phyloP scores from a whole-genome alignment of 1,139 yeast species.

The Saccharomyces hybrid region DNA sequence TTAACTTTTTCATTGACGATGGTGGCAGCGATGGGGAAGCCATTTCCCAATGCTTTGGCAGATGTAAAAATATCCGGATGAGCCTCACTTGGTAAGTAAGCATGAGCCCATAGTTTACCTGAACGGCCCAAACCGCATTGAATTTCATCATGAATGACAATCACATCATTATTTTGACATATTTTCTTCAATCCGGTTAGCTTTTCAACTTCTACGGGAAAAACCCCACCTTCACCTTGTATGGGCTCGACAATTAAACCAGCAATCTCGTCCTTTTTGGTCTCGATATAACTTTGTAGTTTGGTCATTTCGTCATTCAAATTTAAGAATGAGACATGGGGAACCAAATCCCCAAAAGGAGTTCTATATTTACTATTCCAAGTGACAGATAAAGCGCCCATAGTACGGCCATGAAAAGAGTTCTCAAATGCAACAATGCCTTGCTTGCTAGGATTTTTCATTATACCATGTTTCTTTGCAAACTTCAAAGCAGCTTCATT shows the following conservation, averaged over 20 bases:
- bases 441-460: slow-evolving; percentile 46
- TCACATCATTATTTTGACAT: slow-evolving; percentile 63
- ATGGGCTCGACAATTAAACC: slow-evolving; percentile 94
- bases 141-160: slow-evolving; percentile 87
- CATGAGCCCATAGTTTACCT: slow-evolving; percentile 92
- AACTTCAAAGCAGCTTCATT: slow-evolving; percentile 96
- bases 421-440: slow-evolving; percentile 81
- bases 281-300: slow-evolving; percentile 29
- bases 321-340: slow-evolving; percentile 52
- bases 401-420: slow-evolving; percentile 90
- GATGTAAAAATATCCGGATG: slow-evolving; percentile 91
- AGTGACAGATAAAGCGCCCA: slow-evolving; percentile 90
- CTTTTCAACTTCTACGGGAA: slow-evolving; percentile 57
- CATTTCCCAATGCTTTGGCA: slow-evolving; percentile 96
- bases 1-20: slow-evolving; percentile 78
- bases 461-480: slow-evolving; percentile 79
- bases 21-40: slow-evolving; percentile 96
- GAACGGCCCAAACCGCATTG: slow-evolving; percentile 95
- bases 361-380: slow-evolving; percentile 86
- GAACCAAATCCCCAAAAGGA: slow-evolving; percentile 84
- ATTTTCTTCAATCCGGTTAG: slow-evolving; percentile 56
- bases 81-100: slow-evolving; percentile 60
- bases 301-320: slow-evolving; percentile 24
- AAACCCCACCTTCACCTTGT: slow-evolving; percentile 97
- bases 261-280: slow-evolving; percentile 69